phyloP scores from a whole-genome alignment of 371 early-diverging fungal genomes.

The Mucor piriformis region DNA sequence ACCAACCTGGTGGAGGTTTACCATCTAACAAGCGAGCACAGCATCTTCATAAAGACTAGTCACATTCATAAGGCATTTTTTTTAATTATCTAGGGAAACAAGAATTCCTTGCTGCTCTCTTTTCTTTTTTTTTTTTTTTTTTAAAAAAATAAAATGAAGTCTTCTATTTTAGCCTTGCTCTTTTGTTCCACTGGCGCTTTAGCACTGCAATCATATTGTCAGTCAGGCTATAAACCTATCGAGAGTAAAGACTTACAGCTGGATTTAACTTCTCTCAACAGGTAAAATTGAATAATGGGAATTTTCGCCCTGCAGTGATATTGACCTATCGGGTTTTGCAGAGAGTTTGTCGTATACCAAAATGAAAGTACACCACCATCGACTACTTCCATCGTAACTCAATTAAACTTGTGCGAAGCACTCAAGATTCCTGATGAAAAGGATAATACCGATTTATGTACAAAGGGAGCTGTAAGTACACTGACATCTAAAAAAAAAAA shows the following conservation, averaged over 20 bases:
- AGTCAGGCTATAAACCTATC: slow-evolving; percentile 31
- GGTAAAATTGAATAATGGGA: too few species aligned
- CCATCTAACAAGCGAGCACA: slow-evolving; percentile 21
- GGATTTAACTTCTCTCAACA: slow-evolving; percentile 32
- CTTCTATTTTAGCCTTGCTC: slow-evolving; percentile 12
- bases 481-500: not conserved
- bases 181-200: slow-evolving; percentile 12
- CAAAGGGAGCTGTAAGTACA: slow-evolving; percentile 27
- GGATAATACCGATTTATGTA: slow-evolving; percentile 23
- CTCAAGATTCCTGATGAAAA: slow-evolving; percentile 24
- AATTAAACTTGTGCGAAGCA: slow-evolving; percentile 32
- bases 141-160: slow-evolving; percentile 4
- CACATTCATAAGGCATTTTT: not conserved
- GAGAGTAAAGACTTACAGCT: slow-evolving; percentile 20
- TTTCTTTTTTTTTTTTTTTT: not conserved
- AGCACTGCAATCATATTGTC: slow-evolving; percentile 30
- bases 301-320: too few species aligned
- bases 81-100: not conserved
- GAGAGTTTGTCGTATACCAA: slow-evolving; percentile 23
- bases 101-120: not conserved
- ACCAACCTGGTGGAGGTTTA: slow-evolving; percentile 45
- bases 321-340: too few species aligned
- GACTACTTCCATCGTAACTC: slow-evolving; percentile 11
- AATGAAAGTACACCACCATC: slow-evolving; percentile 25
- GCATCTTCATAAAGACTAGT: slow-evolving; percentile 27